These are phyloP conservation scores for Chytridiales sp. DNA, from an alignment of 371 early-diverging fungal species.

Conservation along the genomic window DNA sequence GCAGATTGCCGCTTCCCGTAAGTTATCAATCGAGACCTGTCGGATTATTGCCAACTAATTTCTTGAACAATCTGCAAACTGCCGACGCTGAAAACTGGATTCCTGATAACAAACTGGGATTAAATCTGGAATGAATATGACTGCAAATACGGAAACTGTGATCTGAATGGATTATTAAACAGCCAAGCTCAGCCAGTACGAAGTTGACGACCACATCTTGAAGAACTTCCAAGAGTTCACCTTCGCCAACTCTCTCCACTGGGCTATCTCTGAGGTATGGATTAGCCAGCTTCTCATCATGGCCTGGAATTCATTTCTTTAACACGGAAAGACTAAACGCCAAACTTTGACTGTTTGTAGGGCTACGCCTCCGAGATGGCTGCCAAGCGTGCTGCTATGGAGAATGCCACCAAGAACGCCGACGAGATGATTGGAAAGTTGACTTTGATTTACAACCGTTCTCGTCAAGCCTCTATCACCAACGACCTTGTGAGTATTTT, in stretches of 20 bases:
- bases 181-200: constrained; percentile 89
- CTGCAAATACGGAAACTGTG: too few relatives aligned
- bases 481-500: constrained; percentile 76
- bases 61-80: too few relatives aligned
- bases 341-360: too few relatives aligned
- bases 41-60: too few relatives aligned
- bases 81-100: too few relatives aligned
- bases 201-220: constrained; percentile 83
- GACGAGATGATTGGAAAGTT: constrained; percentile 75
- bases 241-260: constrained; percentile 90
- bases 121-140: too few relatives aligned
- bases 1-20: constrained; percentile 76
- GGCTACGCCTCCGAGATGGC: constrained; percentile 97
- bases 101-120: too few relatives aligned
- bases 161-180: constrained; percentile 5
- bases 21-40: too few relatives aligned
- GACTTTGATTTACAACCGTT: constrained; percentile 89
- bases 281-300: too few relatives aligned
- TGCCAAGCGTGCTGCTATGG: constrained; percentile 97
- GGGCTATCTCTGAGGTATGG: constrained; percentile 94
- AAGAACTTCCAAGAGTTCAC: constrained; percentile 90
- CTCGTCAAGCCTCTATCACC: constrained; percentile 96
- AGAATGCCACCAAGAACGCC: constrained; percentile 99
- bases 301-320: too few relatives aligned
- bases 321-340: too few relatives aligned